Conservation (phyloP, 148 eudicot genomes). For the Dysphania ambrosioides region DNA sequence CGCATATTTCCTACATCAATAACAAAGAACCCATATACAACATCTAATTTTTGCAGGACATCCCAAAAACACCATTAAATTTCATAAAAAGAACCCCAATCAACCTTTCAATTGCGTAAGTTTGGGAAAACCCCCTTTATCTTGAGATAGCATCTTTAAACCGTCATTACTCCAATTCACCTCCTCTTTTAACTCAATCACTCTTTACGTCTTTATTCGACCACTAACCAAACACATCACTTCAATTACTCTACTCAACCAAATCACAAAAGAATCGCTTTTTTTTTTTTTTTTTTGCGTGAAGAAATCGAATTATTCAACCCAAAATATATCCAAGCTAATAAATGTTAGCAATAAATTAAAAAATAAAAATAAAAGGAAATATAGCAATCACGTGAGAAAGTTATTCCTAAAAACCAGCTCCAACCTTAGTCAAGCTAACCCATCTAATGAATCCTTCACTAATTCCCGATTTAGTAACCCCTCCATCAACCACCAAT, state of each 20-base stretch:
- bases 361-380: too few species aligned
- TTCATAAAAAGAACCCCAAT: not conserved
- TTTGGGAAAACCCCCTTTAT: not conserved
- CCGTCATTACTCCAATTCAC: not conserved
- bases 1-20: not conserved
- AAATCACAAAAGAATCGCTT: too few species aligned
- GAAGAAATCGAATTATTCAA: conserved; percentile 14
- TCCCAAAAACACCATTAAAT: not conserved
- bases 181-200: not conserved
- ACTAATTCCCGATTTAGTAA: conserved; percentile 15
- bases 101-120: not conserved
- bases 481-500: conserved; percentile 7
- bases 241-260: not conserved
- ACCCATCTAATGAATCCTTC: not conserved
- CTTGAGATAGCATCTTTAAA: not conserved
- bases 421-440: not conserved
- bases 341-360: too few species aligned
- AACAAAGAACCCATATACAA: too few species aligned
- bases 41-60: not conserved
- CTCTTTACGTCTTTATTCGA: not conserved
- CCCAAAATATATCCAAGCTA: not conserved
- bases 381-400: not conserved
- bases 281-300: too few species aligned
- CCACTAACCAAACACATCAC: not conserved
- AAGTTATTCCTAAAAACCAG: too few species aligned